Percentiles rank a stretch among this genome's conserved stretches.
Evolutionary conservation across 1,284 basidiomycete genomes (phyloP).

Genomic region (Ceratobasidium sp.): DNA sequence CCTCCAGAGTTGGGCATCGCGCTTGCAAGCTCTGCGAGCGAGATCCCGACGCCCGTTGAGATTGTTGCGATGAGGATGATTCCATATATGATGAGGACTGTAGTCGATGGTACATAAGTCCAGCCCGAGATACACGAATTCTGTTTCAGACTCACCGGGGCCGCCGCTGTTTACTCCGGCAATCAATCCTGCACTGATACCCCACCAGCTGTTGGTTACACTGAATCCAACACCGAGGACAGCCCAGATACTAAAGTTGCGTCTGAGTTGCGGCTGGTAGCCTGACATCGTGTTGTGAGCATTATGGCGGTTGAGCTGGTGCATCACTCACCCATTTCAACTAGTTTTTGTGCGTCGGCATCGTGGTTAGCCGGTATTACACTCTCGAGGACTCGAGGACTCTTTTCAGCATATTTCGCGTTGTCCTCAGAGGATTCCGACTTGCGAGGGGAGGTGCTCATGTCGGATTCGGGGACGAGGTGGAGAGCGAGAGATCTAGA

Average conservation of each 20-base stretch:
- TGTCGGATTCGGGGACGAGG: not conserved
- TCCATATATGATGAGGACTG: constrained; percentile 38
- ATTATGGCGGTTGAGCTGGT: not conserved
- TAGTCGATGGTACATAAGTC: not conserved
- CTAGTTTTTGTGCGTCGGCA: constrained; percentile 29
- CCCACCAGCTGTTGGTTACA: constrained; percentile 33
- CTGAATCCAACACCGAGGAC: constrained; percentile 26
- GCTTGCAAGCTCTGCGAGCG: constrained; percentile 40
- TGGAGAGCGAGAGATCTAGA: not conserved
- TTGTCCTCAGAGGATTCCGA: constrained; percentile 14
- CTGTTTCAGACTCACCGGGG: constrained; percentile 6
- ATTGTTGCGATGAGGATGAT: constrained; percentile 22
- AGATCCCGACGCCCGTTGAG: constrained; percentile 30
- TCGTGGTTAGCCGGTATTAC: constrained; percentile 3
- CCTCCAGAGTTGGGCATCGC: constrained; percentile 43
- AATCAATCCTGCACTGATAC: constrained; percentile 2
- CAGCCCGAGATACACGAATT: not conserved
- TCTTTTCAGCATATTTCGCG: constrained; percentile 13
- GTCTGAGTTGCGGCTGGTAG: constrained; percentile 25
- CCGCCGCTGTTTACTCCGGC: constrained; percentile 18
- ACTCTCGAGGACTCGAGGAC: not conserved
- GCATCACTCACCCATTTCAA: constrained; percentile 18
- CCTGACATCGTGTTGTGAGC: not conserved
- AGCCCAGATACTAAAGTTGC: constrained; percentile 35
- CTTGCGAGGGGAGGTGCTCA: constrained; percentile 13